Base-by-base conservation (phyloP, 495 filamentous ascomycete species). In the Chaetomium fimeti region DNA sequence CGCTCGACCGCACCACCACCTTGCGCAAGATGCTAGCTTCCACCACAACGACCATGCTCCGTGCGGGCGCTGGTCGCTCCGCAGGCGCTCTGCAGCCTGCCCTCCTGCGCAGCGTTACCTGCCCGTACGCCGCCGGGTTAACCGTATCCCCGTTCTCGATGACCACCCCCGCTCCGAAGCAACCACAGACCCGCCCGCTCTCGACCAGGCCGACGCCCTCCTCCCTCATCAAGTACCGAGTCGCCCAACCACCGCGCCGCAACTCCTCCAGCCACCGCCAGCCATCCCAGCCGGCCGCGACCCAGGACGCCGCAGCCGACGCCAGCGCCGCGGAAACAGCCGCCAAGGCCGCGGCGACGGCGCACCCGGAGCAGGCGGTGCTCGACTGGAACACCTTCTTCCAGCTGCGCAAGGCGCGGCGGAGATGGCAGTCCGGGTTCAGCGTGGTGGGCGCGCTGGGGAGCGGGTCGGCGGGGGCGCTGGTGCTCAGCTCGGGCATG, bases 331-430 rank as follows among this genome's bases (percentile, higher is more conserved):
- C 53, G 28, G 69, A 64, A 11, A 66, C 66, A 0, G 66, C 66
- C 18, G 66, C 75, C 7, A 57, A 60, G 7, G 63, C 68, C 13
- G 63, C 66, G 36, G 43, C 60, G 25, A 69, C 73, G 13, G 66
- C 70, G 7, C 71, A 70, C 49, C 62, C 69, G 45, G 69, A 70
- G 56, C 28, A 57, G 29, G 61, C 66, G 22, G 28, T 78, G 29
- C 86, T 96, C 22, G 87, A 92, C 77, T 98, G 94, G 94, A 89
- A 97, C 79, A 85, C 85, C 45, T 98, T 96, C 85, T 93, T 98
- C 83, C 83, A 82, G 67, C 88, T 98, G 55, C 93, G 94, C 71
- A 87, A 88, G 59, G 87, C 85, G 40, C 90, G 93, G 24, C 89
- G 94, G 16, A 84, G 89, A 57, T 89, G 91, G 83, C 89, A 92